Percentiles rank a stretch among this genome's conserved stretches.
Conservation (phyloP, 441 rosid species). For the Cnidoscolus chayamansa region DNA sequence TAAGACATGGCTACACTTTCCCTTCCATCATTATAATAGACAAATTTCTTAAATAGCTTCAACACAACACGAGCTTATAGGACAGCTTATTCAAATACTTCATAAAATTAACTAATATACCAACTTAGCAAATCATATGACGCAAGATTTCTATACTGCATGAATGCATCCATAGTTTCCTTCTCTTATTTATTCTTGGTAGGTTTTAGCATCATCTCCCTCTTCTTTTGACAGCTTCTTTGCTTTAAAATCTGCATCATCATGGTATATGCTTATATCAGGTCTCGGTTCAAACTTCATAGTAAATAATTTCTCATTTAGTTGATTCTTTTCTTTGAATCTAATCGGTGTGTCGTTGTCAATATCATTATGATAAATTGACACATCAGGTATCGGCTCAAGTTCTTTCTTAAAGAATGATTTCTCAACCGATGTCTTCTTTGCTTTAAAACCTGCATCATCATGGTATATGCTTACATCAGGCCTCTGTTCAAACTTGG, state of each 20-base stretch:
- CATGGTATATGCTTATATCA: not conserved
- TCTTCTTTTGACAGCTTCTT: not conserved
- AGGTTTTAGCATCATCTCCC: too few species aligned
- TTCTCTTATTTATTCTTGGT: too few species aligned
- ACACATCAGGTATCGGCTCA: not conserved
- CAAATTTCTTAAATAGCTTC: too few species aligned
- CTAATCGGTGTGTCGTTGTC: too few species aligned
- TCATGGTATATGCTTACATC: not conserved
- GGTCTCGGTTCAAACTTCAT: constrained; percentile 18
- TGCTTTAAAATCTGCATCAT: not conserved
- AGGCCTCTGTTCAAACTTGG: constrained; percentile 18
- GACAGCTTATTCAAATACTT: too few species aligned
- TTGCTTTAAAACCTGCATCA: not conserved
- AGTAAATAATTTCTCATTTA: not conserved
- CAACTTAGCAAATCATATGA: too few species aligned
- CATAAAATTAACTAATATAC: too few species aligned
- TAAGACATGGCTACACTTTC: too few species aligned
- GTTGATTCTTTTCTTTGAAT: not conserved
- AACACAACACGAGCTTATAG: too few species aligned
- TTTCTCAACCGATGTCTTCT: not conserved
- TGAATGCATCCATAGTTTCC: too few species aligned
- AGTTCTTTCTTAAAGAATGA: constrained; percentile 8
- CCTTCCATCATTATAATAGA: too few species aligned
- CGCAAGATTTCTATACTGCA: too few species aligned
- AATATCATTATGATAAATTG: not conserved